A percentile compares a stretch with the other conserved stretches of the same genome.
These are phyloP conservation scores for Saturnispora ahearnii DNA, from an alignment of 805 yeast species.

Conservation along the genomic window DNA sequence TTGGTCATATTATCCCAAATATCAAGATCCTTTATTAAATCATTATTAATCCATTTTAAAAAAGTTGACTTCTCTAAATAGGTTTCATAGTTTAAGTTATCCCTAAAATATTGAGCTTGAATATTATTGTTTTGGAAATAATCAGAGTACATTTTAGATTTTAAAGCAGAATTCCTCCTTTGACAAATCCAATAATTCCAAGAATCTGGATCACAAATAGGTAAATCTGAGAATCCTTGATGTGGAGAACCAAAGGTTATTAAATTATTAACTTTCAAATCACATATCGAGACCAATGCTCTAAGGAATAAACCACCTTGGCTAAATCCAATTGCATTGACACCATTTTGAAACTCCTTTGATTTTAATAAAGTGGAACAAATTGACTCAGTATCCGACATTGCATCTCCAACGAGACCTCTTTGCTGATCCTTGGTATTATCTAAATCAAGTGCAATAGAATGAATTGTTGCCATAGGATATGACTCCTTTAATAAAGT, in stretches of 20 bases:
- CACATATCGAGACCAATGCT: slow-evolving; percentile 55
- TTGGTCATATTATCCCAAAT: slow-evolving; percentile 36
- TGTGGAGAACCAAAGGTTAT: slow-evolving; percentile 80
- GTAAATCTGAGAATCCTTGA: slow-evolving; percentile 63
- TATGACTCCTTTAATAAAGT: slow-evolving; percentile 33
- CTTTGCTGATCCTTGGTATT: slow-evolving; percentile 43
- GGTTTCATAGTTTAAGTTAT: slow-evolving; percentile 37
- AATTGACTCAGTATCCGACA: slow-evolving; percentile 43
- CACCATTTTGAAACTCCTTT: slow-evolving; percentile 32
- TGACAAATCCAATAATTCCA: slow-evolving; percentile 43
- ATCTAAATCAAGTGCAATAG: slow-evolving; percentile 43
- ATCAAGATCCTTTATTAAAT: slow-evolving; percentile 26
- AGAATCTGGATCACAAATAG: slow-evolving; percentile 44
- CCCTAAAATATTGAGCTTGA: slow-evolving; percentile 73
- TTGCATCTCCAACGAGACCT: slow-evolving; percentile 52
- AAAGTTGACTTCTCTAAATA: slow-evolving; percentile 51
- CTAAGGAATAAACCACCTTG: slow-evolving; percentile 82
- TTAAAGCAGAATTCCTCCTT: slow-evolving; percentile 43
- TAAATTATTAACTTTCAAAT: slow-evolving; percentile 37
- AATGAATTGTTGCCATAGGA: slow-evolving; percentile 46
- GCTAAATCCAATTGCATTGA: slow-evolving; percentile 70
- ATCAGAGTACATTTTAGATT: slow-evolving; percentile 50
- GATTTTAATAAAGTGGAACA: slow-evolving; percentile 46
- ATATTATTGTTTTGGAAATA: slow-evolving; percentile 48
- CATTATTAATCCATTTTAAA: slow-evolving; percentile 62